Evolutionary conservation across 192 early-diverging fungal species (phyloP).

Genomic region (Coemansia sp.): DNA sequence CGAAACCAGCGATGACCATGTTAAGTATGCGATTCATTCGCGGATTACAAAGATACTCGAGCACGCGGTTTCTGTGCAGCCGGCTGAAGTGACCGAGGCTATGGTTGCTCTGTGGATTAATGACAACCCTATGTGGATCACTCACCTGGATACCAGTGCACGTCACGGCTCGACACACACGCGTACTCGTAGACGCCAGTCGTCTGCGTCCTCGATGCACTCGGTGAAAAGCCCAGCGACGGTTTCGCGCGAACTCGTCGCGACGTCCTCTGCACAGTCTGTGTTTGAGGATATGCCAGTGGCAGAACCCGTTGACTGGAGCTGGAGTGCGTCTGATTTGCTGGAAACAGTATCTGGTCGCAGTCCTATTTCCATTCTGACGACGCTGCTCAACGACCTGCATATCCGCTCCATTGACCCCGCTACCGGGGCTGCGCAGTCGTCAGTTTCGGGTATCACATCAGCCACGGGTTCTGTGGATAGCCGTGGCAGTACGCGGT

Average conservation of each 20-base stretch:
- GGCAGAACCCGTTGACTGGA: conserved; percentile 42
- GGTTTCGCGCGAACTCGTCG: not conserved
- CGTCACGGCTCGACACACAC: not conserved
- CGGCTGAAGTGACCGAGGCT: conserved; percentile 36
- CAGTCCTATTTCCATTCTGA: conserved; percentile 24
- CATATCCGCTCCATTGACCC: conserved; percentile 22
- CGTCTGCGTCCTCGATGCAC: conserved; percentile 38
- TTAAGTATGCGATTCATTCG: conserved; percentile 19
- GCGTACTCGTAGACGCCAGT: conserved; percentile 16
- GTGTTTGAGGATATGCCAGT: conserved; percentile 2
- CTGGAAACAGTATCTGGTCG: conserved; percentile 42
- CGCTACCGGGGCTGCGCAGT: conserved; percentile 3
- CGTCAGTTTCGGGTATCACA: conserved; percentile 8
- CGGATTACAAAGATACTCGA: conserved; percentile 32
- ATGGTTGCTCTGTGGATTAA: conserved; percentile 38
- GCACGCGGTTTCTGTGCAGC: conserved; percentile 24
- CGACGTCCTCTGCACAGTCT: not conserved
- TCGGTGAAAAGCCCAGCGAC: conserved; percentile 1
- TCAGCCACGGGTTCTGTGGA: not conserved
- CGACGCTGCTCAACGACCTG: conserved; percentile 30
- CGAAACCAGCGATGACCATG: conserved; percentile 10
- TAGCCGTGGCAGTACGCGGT: not conserved
- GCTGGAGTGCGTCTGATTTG: conserved; percentile 38
- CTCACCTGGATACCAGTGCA: conserved; percentile 13
- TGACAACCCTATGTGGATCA: conserved; percentile 49